phyloP scores from a whole-genome alignment of 169 alveolate genomes.

The Miamiensis avidus region DNA sequence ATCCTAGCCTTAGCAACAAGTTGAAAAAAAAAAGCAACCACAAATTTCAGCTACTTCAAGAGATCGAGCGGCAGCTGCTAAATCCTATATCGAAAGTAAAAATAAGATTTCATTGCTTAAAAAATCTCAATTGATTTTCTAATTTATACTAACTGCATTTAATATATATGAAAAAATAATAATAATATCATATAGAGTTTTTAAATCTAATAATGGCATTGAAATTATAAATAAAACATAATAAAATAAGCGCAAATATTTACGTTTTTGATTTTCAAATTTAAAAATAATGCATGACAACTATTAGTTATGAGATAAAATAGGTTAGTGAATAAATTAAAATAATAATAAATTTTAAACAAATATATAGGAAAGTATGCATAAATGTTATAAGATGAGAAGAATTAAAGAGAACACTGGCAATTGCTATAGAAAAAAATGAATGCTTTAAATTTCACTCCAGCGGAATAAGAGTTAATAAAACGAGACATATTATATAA shows the following conservation, averaged over 20 bases:
- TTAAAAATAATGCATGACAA: no score
- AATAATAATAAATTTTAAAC: no score
- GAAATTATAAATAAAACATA: no score
- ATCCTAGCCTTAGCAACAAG: no score
- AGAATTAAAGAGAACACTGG: conserved; percentile 42
- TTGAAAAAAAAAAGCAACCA: conserved; percentile 26
- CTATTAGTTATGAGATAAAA: no score
- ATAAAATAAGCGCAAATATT: no score
- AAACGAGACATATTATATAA: conserved; percentile 59
- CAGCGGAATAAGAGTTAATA: conserved; percentile 66
- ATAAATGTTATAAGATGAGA: conserved; percentile 27
- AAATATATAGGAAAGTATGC: conserved; percentile 51
- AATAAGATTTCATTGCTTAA: no score
- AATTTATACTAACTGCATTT: not conserved
- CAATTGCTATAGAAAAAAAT: conserved; percentile 53
- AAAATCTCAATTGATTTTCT: not conserved
- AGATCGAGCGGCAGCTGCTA: conserved; percentile 44
- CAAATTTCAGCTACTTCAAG: conserved; percentile 39
- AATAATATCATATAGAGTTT: no score
- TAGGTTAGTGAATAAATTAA: no score
- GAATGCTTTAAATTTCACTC: conserved; percentile 57
- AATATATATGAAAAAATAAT: no score
- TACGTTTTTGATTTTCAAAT: no score
- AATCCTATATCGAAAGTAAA: conserved; percentile 44
- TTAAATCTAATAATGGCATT: no score